Evolutionary conservation across 2,329 filamentous ascomycete genomes (phyloP), one percentile per base, ranked within the genome.

Genomic region (Epichloe coenophiala): DNA sequence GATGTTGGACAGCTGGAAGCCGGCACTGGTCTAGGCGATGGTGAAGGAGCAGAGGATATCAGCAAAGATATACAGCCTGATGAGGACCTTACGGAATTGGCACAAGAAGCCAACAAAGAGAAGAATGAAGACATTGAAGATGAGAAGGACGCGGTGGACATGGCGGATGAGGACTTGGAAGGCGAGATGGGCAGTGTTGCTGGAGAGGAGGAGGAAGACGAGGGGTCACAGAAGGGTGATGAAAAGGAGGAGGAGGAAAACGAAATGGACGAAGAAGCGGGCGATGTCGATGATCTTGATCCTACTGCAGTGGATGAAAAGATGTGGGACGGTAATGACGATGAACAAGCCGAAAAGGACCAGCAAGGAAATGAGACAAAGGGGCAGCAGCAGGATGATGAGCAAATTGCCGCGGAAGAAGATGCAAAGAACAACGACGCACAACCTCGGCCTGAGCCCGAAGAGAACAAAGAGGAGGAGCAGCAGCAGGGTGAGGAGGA

Each of bases 61-160:
- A 97, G 90, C 68, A 97, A 98, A 64, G 93, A 98, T 61, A 85
- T 98, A 45, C 81, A 87, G 55, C 84, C 91, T 15, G 91, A 98
- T 54, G 93, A 99, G 64, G 90, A 98, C 63, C 71, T 98, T 4
- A 82, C 86, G 0, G 93, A 98, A 58, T 73, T 98, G 43, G 91
- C 93, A 0, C 88, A 96, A 63, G 86, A 96, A 60, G 77, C 82
- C 41, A 84, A 87, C 53, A 77, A 81, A 54, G 78, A 85, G 55
- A 72, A 78, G 38, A 69, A 71, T 11, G 75, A 73, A 1, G 83
- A 86, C 15, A 84, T 89, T 50, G 83, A 90, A 57, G 82, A 89
- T 57, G 80, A 91, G 61, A 81, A 90, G 58, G 87, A 93, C 66
- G 88, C 87, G 1, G 83, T 93, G n/a, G 87, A 93, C 59, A 91